phyloP scores from a whole-genome alignment of 2,329 filamentous ascomycete species.

The Fusarium sp. region DNA sequence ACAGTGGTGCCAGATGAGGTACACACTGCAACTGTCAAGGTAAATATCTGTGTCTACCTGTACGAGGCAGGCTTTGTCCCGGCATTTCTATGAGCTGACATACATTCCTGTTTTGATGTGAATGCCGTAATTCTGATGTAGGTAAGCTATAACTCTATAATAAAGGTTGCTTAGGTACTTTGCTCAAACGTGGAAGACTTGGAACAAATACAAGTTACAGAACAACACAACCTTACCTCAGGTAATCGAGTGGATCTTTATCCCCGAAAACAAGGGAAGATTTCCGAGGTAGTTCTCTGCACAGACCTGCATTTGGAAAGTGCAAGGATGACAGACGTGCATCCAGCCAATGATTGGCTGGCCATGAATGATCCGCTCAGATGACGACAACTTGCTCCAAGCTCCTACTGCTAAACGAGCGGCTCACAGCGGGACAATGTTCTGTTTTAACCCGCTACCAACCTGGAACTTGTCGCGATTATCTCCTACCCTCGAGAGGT shows the following conservation, averaged over 20 bases:
- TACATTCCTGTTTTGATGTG: not conserved
- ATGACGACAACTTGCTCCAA: conserved; percentile 39
- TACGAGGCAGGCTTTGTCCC: not conserved
- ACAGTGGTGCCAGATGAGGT: conserved; percentile 23
- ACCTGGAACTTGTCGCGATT: not conserved
- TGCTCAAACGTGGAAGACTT: not conserved
- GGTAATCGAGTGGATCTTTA: conserved; percentile 1
- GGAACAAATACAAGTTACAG: not conserved
- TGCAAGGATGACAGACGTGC: conserved; percentile 25
- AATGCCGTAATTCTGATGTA: not conserved
- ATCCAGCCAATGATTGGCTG: conserved; percentile 36
- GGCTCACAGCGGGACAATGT: conserved; percentile 20
- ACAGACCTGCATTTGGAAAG: conserved; percentile 26
- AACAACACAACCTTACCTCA: not conserved
- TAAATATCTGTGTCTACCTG: conserved; percentile 23
- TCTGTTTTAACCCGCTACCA: not conserved
- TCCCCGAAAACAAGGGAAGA: not conserved
- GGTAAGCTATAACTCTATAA: not conserved
- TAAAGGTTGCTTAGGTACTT: not conserved
- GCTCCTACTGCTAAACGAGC: conserved; percentile 11
- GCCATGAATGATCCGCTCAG: not conserved
- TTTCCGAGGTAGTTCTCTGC: conserved; percentile 18
- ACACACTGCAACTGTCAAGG: conserved; percentile 22
- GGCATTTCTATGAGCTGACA: not conserved
- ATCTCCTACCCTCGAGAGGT: not conserved